Percentiles rank a stretch among this genome's conserved stretches.
phyloP scores from a whole-genome alignment of 148 eudicot genomes.

The Fagopyrum esculentum region DNA sequence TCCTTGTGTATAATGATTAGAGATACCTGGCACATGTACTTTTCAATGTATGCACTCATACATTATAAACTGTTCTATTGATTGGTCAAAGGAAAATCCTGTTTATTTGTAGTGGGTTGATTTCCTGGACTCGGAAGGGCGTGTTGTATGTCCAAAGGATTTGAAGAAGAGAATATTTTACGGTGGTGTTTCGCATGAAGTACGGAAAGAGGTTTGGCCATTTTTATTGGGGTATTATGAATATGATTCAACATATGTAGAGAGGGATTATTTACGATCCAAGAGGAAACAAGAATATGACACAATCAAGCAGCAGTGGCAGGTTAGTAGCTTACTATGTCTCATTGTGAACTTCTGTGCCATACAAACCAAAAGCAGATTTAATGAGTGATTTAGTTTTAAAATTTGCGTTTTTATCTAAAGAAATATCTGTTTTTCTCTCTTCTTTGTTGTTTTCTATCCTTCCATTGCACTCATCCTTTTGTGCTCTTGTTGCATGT shows the following conservation, averaged over 20 bases:
- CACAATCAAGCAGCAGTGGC: slow-evolving; percentile 81
- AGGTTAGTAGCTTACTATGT: slow-evolving; percentile 29
- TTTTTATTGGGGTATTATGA: slow-evolving; percentile 73
- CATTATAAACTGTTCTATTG: background rate
- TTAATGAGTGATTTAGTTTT: background rate
- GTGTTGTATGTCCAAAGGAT: slow-evolving; percentile 55
- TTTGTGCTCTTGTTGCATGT: background rate
- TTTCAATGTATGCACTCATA: background rate
- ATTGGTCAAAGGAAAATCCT: background rate
- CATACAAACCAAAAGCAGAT: background rate
- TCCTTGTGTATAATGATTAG: background rate
- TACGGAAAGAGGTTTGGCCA: slow-evolving; percentile 89
- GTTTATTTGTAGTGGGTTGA: slow-evolving; percentile 56
- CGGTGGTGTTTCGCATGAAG: slow-evolving; percentile 68
- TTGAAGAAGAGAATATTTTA: slow-evolving; percentile 81
- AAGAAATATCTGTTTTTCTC: background rate
- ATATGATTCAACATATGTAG: slow-evolving; percentile 80
- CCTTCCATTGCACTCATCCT: background rate
- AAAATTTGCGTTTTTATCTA: background rate
- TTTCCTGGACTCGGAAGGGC: slow-evolving; percentile 82
- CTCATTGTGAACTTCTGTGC: background rate
- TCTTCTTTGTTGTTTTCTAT: background rate
- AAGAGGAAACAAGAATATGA: slow-evolving; percentile 74
- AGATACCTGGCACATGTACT: background rate
- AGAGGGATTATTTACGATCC: slow-evolving; percentile 65